Evolutionary conservation across 2,329 filamentous ascomycete species (phyloP).

Genomic region (Colletotrichum chlorophyti): DNA sequence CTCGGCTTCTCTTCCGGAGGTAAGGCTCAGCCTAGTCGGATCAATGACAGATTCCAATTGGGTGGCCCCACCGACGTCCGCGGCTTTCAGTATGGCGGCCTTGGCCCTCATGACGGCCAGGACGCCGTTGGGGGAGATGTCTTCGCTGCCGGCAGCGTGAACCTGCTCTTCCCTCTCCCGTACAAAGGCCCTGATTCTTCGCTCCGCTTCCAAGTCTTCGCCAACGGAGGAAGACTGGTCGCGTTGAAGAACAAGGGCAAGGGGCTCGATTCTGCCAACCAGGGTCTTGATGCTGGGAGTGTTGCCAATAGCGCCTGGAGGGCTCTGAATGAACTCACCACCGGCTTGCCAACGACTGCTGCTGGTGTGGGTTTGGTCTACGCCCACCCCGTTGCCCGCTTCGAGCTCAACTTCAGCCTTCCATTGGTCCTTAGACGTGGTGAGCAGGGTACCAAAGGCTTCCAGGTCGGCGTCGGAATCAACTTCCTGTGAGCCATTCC

Average conservation of each 20-base stretch:
- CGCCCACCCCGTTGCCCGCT: conserved; percentile 89
- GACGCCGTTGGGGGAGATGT: conserved; percentile 92
- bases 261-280: conserved; percentile 44
- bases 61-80: conserved; percentile 94
- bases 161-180: conserved; percentile 84
- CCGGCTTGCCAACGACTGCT: conserved; percentile 82
- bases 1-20: conserved; percentile 60
- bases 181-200: conserved; percentile 82
- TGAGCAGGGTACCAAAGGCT: conserved; percentile 87
- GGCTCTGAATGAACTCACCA: conserved; percentile 74
- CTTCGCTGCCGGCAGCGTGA: conserved; percentile 88
- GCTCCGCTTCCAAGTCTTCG: conserved; percentile 86
- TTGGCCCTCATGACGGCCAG: conserved; percentile 84
- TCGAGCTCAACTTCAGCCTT: conserved; percentile 94
- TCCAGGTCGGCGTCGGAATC: conserved; percentile 96
- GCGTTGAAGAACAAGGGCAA: conserved; percentile 70
- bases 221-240: conserved; percentile 87
- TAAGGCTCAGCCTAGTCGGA: conserved; percentile 71
- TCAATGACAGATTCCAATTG: conserved; percentile 95
- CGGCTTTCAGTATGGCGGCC: conserved; percentile 87
- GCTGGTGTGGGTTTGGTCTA: conserved; percentile 93
- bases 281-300: conserved; percentile 46
- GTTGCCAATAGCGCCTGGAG: conserved; percentile 61
- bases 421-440: conserved; percentile 82
- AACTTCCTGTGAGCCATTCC: conserved; percentile 76